Evolutionary conservation across 495 filamentous ascomycete species (phyloP).

Genomic region (Physcia stellaris): DNA sequence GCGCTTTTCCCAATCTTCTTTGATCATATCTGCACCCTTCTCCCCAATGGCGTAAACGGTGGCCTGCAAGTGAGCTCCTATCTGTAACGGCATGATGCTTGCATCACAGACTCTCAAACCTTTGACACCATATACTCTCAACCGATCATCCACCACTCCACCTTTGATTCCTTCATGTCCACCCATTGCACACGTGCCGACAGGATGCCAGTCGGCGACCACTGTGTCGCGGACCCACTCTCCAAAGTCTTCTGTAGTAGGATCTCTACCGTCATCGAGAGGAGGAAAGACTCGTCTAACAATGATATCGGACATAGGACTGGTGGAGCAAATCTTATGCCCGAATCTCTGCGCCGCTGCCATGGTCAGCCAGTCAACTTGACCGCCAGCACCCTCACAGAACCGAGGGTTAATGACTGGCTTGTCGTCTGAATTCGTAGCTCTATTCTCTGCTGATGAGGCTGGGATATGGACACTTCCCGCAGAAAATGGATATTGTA

Average conservation of each 20-base stretch:
- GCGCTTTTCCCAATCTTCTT: constrained; percentile 20
- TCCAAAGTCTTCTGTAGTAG: constrained; percentile 20
- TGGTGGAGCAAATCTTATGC: constrained; percentile 27
- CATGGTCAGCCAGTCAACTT: constrained; percentile 33
- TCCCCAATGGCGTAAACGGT: constrained; percentile 39
- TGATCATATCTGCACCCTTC: constrained; percentile 36
- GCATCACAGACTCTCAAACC: constrained; percentile 41
- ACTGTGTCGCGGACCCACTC: constrained; percentile 26
- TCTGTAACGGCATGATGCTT: constrained; percentile 36
- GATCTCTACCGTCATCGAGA: background rate
- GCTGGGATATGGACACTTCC: constrained; percentile 33
- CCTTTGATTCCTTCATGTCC: constrained; percentile 15
- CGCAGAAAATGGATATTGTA: constrained; percentile 37
- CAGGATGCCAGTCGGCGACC: constrained; percentile 32
- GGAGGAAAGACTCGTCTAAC: constrained; percentile 25
- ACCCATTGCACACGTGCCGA: constrained; percentile 43
- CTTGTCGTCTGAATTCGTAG: constrained; percentile 11
- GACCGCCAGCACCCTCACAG: constrained; percentile 22
- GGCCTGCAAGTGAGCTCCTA: constrained; percentile 37
- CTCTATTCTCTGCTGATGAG: background rate
- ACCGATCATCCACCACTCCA: constrained; percentile 33
- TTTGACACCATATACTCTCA: constrained; percentile 34
- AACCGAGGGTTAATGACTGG: constrained; percentile 34
- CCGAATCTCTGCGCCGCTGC: constrained; percentile 25
- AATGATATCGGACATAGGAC: constrained; percentile 30